A percentile compares a stretch with the other conserved stretches of the same genome.
Conservation (phyloP, 2,329 filamentous ascomycete genomes). For the Aspergillus viridinutans region DNA sequence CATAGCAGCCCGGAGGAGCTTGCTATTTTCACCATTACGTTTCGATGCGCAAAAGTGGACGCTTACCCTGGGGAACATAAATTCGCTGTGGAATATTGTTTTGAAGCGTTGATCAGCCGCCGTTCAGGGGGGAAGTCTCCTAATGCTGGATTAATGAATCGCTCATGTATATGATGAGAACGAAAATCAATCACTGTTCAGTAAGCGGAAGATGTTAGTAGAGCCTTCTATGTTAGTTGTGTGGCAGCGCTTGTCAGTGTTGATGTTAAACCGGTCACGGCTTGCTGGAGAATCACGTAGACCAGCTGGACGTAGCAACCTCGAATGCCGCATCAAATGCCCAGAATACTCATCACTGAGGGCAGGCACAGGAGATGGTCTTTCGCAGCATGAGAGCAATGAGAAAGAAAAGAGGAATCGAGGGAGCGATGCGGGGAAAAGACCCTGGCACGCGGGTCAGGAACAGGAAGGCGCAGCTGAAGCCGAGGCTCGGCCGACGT, state of each 20-base stretch:
- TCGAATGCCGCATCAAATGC: not conserved
- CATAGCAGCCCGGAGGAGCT: not conserved
- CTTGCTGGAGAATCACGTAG: not conserved
- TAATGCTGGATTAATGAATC: conserved; percentile 28
- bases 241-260: not conserved
- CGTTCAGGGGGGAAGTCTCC: conserved; percentile 9
- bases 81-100: conserved; percentile 11
- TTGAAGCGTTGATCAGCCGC: conserved; percentile 18
- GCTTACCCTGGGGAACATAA: conserved; percentile 8
- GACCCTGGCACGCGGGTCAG: not conserved
- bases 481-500: not conserved
- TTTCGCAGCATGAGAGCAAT: not conserved
- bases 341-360: not conserved
- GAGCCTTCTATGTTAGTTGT: not conserved
- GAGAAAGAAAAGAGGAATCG: conserved; percentile 7
- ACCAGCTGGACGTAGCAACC: not conserved
- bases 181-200: conserved; percentile 12
- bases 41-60: conserved; percentile 1
- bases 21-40: not conserved
- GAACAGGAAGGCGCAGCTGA: not conserved
- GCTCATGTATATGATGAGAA: conserved; percentile 28
- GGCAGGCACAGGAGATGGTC: not conserved
- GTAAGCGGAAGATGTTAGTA: conserved; percentile 6
- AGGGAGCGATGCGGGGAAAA: conserved; percentile 8
- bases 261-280: not conserved